Percentiles rank a stretch among this genome's conserved stretches.
phyloP scores from a whole-genome alignment of 352 stramenopile species.

The Lagenidium sp. region DNA sequence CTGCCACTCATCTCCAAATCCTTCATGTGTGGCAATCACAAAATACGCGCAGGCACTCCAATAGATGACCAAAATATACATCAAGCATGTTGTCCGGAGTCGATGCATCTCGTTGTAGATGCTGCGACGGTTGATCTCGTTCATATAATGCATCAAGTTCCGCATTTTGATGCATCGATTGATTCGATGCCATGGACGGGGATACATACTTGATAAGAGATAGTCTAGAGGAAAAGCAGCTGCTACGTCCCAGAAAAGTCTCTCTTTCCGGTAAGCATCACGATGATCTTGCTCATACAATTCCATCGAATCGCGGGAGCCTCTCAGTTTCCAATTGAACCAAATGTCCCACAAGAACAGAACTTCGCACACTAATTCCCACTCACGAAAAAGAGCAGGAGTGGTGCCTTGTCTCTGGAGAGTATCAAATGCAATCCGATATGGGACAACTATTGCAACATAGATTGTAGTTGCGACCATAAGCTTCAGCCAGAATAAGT shows the following conservation, averaged over 20 bases:
- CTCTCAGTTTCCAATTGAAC: conserved; percentile 37
- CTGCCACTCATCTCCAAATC: conserved; percentile 36
- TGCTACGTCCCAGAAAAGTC: conserved; percentile 28
- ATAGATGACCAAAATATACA: conserved; percentile 55
- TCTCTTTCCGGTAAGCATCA: conserved; percentile 30
- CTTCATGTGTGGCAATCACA: conserved; percentile 31
- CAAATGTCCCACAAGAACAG: conserved; percentile 50
- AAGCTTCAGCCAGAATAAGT: conserved; percentile 42
- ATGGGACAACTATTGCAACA: conserved; percentile 37
- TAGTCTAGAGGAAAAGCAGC: conserved; percentile 38
- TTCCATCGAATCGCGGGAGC: conserved; percentile 31
- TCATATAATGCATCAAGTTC: conserved; percentile 46
- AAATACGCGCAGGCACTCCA: conserved; percentile 53
- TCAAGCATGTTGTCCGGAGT: conserved; percentile 25
- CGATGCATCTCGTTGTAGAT: conserved; percentile 55
- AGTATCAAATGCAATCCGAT: conserved; percentile 40
- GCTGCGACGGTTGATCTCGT: conserved; percentile 48
- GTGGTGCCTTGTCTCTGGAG: conserved; percentile 18
- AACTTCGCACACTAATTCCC: conserved; percentile 36
- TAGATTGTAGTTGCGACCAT: conserved; percentile 26
- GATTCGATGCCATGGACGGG: conserved; percentile 24
- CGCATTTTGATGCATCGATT: conserved; percentile 38
- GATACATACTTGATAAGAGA: conserved; percentile 20
- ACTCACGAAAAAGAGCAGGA: conserved; percentile 14
- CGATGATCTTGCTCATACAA: conserved; percentile 43